Conservation (phyloP, 164 flowering plant species). For the Magnolia sinica region DNA sequence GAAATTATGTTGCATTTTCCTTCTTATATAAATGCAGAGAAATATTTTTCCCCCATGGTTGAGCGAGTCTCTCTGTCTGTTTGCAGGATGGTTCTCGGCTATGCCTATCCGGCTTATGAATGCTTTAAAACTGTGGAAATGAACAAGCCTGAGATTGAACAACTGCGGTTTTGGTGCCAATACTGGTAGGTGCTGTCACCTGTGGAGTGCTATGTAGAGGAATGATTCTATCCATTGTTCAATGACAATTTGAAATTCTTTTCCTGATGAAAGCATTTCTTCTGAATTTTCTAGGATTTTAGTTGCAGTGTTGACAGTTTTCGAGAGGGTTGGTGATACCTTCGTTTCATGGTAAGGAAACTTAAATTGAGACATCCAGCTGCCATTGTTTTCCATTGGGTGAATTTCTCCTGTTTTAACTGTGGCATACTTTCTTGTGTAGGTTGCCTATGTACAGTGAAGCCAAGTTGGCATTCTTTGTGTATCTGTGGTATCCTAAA, state of each 20-base stretch:
- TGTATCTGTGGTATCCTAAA: slow-evolving; percentile 91
- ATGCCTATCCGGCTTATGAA: slow-evolving; percentile 97
- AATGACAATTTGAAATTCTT: not conserved
- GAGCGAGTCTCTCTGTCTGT: not conserved
- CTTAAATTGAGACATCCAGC: not conserved
- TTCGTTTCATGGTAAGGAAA: slow-evolving; percentile 78
- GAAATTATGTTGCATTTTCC: not conserved
- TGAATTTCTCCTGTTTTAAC: not conserved
- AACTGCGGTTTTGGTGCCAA: slow-evolving; percentile 97
- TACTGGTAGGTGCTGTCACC: slow-evolving; percentile 60
- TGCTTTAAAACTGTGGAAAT: slow-evolving; percentile 86
- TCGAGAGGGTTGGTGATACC: slow-evolving; percentile 82
- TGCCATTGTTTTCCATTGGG: not conserved
- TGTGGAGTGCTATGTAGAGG: not conserved
- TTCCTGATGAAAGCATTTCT: not conserved
- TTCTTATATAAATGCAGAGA: not conserved
- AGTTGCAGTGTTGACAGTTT: slow-evolving; percentile 81
- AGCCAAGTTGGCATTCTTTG: slow-evolving; percentile 85
- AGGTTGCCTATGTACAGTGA: slow-evolving; percentile 99
- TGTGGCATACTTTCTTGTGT: slow-evolving; percentile 15
- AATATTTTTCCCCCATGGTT: not conserved
- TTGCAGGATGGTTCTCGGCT: slow-evolving; percentile 84
- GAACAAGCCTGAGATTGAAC: slow-evolving; percentile 92
- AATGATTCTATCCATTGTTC: not conserved
- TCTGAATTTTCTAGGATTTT: slow-evolving; percentile 62